These are phyloP conservation scores for Ophiosphaerella herpotricha DNA, from an alignment of 2,329 filamentous ascomycete species.

Conservation along the genomic window DNA sequence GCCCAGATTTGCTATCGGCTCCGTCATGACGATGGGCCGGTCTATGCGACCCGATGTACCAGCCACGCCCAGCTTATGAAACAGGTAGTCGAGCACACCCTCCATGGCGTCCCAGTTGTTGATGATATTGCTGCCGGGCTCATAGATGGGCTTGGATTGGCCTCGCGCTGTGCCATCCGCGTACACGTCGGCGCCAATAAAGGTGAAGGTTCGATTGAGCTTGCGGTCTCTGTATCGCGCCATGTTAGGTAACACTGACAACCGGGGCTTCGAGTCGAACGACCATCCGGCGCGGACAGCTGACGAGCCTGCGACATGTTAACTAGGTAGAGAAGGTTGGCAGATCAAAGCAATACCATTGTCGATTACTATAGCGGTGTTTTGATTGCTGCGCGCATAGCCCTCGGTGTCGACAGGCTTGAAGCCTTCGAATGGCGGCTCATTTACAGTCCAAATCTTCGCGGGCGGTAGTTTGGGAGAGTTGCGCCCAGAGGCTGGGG, in stretches of 20 bases:
- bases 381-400: constrained; percentile 65
- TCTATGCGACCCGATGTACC: constrained; percentile 74
- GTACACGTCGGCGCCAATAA: constrained; percentile 90
- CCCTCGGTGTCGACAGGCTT: constrained; percentile 67
- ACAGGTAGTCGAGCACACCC: constrained; percentile 89
- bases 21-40: constrained; percentile 90
- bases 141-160: constrained; percentile 89
- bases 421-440: constrained; percentile 66
- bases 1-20: constrained; percentile 86
- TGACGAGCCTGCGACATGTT: constrained; percentile 70
- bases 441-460: constrained; percentile 58
- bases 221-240: constrained; percentile 95
- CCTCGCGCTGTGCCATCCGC: constrained; percentile 90
- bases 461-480: constrained; percentile 59
- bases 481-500: constrained; percentile 50
- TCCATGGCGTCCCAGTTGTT: constrained; percentile 99
- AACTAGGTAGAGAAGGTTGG: constrained; percentile 9
- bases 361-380: constrained; percentile 91
- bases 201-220: constrained; percentile 86
- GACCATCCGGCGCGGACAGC: constrained; percentile 94
- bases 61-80: constrained; percentile 90
- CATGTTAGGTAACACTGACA: constrained; percentile 86
- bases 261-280: constrained; percentile 79
- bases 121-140: constrained; percentile 85
- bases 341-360: constrained; percentile 68